Conservation (phyloP, 176 grass and related monocot species). For the Rhipidocladum racemiflorum region DNA sequence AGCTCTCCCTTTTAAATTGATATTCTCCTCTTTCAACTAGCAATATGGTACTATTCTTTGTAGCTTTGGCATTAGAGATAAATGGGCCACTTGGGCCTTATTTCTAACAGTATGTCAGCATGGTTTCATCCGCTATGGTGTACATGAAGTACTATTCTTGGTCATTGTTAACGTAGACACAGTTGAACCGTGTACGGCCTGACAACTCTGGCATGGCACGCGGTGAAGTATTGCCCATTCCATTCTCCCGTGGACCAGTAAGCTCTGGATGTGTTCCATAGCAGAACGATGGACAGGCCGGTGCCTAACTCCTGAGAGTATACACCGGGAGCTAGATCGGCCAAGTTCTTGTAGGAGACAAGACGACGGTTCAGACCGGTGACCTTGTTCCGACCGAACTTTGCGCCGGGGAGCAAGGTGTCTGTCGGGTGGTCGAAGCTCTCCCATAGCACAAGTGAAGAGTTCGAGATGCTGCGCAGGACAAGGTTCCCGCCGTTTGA, state of each 20-base stretch:
- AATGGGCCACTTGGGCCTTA: no score
- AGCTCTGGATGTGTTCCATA: background rate
- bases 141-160: constrained; percentile 31
- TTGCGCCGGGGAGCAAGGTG: constrained; percentile 19
- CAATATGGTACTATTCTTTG: no score
- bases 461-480: background rate
- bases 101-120: no score
- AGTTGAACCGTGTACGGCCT: background rate
- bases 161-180: background rate
- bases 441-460: background rate
- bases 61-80: no score
- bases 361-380: constrained; percentile 13
- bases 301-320: background rate
- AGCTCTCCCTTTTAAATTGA: no score
- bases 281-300: background rate
- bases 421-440: constrained; percentile 2
- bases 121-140: constrained; percentile 18
- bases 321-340: background rate
- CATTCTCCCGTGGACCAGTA: background rate
- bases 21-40: no score
- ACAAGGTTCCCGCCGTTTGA: background rate
- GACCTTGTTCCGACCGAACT: constrained; percentile 24
- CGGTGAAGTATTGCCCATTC: background rate
- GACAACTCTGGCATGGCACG: background rate
- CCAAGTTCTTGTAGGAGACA: constrained; percentile 17